phyloP scores from a whole-genome alignment of 208 protist species.

The Trypanosoma lewisi region DNA sequence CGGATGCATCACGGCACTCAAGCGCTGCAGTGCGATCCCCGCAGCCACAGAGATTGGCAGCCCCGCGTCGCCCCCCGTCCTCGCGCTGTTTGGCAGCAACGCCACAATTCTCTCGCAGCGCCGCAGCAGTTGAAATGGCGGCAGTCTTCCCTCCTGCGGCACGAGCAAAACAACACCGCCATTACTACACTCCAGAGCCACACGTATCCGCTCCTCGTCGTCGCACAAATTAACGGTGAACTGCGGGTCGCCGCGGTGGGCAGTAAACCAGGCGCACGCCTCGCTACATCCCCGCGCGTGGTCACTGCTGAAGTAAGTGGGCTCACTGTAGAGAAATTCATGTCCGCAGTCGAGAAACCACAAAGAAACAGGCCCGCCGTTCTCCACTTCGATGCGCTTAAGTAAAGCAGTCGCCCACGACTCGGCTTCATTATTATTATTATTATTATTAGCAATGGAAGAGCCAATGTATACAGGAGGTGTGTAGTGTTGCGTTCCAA shows the following conservation, averaged over 20 bases:
- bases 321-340: constrained; percentile 41
- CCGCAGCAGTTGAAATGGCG: constrained; percentile 50
- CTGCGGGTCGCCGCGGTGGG: constrained; percentile 7
- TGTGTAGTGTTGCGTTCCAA: constrained; percentile 86
- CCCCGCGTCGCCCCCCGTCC: constrained; percentile 24
- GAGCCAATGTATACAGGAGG: constrained; percentile 59
- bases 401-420: not conserved
- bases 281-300: constrained; percentile 22
- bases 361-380: constrained; percentile 20
- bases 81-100: constrained; percentile 32
- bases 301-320: not conserved
- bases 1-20: constrained; percentile 74
- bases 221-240: constrained; percentile 44
- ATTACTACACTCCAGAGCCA: constrained; percentile 4
- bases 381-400: not conserved
- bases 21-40: constrained; percentile 81
- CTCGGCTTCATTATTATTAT: not conserved
- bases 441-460: constrained; percentile 1
- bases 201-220: constrained; percentile 35
- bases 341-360: constrained; percentile 84
- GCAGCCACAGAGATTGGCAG: constrained; percentile 74
- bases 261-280: constrained; percentile 41
- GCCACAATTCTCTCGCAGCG: constrained; percentile 59
- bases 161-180: constrained; percentile 64
- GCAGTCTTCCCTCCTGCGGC: constrained; percentile 79